Base-by-base conservation (phyloP, 2,329 filamentous ascomycete species). In the Aspergillus amoenus region DNA sequence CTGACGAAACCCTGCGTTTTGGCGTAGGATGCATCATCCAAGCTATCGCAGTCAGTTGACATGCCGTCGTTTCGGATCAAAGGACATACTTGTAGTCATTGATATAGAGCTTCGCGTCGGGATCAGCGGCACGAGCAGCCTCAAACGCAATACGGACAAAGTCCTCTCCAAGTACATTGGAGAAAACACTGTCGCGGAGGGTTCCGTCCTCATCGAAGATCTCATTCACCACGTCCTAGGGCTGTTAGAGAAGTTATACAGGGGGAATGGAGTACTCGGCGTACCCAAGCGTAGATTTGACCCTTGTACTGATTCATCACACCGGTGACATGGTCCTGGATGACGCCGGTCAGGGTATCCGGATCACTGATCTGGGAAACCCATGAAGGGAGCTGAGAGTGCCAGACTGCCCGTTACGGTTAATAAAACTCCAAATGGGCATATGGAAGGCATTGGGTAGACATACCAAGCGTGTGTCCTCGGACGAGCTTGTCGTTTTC, bases 61-160 rank as follows among this genome's bases (percentile, higher is more conserved):
- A 30, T 30, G 3, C 9, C 9, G 9, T 30, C 27, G 2, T 30
- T 30, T 11, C 27, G 3, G 9, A 3, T 11, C 1, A 30, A 9
- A 4, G 9, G 9, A 11, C 27, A 4, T 30, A 30, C 27, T 42
- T 21, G 24, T 41, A 42, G 24, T 49, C 46, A 63, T 78, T 78
- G 61, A 76, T 76, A 65, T 76, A 78, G 46, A 80, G 72, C 49
- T 79, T 77, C 15, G 68, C 71, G 21, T 65, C 60, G 3, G 88
- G 86, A 70, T 91, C 88, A 24, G 87, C 88, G 9, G 79, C 79
- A 4, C 71, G 70, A 17, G 76, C 76, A 2, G 78, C 73, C 17
- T 72, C 75, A 59, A 79, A 81, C 0, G 78, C 78, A 18, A 80
- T 79, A 18, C 75, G 76, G 13, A 80, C 66, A 59, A 74, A 81